phyloP scores from a whole-genome alignment of 139 green algal genomes.

The Chlamydomonas schloesseri region DNA sequence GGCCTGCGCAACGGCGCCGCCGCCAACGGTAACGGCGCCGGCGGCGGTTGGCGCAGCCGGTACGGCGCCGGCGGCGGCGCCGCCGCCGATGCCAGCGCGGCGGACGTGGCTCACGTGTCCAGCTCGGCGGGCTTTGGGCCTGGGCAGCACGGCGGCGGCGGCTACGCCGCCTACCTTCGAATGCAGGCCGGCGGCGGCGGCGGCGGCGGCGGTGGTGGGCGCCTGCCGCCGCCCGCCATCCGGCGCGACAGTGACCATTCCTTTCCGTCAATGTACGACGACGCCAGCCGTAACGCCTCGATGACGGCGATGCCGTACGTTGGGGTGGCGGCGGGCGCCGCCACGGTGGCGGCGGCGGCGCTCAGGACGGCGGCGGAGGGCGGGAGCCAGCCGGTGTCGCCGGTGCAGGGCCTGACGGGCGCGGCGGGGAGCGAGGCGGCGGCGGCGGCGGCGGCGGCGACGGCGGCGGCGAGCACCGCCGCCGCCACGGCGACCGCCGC shows the following conservation, averaged over 20 bases:
- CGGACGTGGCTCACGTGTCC: background rate
- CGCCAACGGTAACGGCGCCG: background rate
- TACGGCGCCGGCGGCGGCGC: background rate
- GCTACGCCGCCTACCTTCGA: background rate
- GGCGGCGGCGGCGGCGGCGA: background rate
- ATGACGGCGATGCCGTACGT: too few relatives aligned
- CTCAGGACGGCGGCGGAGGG: background rate
- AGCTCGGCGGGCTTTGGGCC: background rate
- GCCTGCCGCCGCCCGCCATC: too few relatives aligned
- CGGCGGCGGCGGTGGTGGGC: too few relatives aligned
- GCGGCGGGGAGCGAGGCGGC: too few relatives aligned
- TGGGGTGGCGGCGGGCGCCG: background rate
- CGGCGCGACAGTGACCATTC: too few relatives aligned
- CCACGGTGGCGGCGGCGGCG: background rate
- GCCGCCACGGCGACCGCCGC: background rate
- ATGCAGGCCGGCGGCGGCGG: background rate
- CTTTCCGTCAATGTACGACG: too few relatives aligned
- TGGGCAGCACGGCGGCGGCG: slow-evolving; percentile 12
- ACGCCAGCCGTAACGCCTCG: too few relatives aligned
- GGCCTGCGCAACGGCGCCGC: background rate
- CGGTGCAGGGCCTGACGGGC: slow-evolving; percentile 1
- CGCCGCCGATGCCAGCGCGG: background rate
- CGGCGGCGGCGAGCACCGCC: background rate
- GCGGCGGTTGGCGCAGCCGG: too few relatives aligned
- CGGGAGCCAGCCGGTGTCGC: background rate